Evolutionary conservation across 2,329 filamentous ascomycete genomes (phyloP).

Genomic region (Aspergillus glaucus): DNA sequence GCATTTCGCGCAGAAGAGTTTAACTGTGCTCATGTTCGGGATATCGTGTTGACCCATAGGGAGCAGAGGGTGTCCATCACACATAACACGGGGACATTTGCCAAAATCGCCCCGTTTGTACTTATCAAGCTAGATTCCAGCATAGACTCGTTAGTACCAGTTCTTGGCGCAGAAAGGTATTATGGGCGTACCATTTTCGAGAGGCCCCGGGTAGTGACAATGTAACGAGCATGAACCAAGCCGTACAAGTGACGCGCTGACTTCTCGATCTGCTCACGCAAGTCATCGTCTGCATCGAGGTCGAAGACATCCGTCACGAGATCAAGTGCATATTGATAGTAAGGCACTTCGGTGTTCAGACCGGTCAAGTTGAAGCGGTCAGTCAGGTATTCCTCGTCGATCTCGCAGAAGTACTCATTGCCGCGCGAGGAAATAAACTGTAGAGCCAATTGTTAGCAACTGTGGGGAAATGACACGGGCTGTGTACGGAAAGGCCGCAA

Average conservation of each 20-base stretch:
- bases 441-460: background rate
- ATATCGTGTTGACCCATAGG: slow-evolving; percentile 92
- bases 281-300: slow-evolving; percentile 96
- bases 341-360: slow-evolving; percentile 93
- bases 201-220: slow-evolving; percentile 88
- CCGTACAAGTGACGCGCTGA: slow-evolving; percentile 93
- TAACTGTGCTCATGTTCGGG: slow-evolving; percentile 80
- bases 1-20: slow-evolving; percentile 94
- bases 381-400: slow-evolving; percentile 97
- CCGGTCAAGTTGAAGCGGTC: slow-evolving; percentile 98
- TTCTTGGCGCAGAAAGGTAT: background rate
- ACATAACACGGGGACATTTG: slow-evolving; percentile 95
- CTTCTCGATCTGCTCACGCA: slow-evolving; percentile 97
- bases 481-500: background rate
- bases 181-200: slow-evolving; percentile 76
- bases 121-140: slow-evolving; percentile 71
- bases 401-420: slow-evolving; percentile 99
- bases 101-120: slow-evolving; percentile 98
- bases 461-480: background rate
- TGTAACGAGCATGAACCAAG: slow-evolving; percentile 90
- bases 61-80: slow-evolving; percentile 83
- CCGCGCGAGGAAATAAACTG: slow-evolving; percentile 97
- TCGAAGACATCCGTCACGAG: slow-evolving; percentile 98
- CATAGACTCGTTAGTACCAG: slow-evolving; percentile 2
- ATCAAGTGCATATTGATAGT: slow-evolving; percentile 98